Evolutionary conservation across 202 grass and related monocot species (phyloP).

Genomic region (Zoysia matrella): DNA sequence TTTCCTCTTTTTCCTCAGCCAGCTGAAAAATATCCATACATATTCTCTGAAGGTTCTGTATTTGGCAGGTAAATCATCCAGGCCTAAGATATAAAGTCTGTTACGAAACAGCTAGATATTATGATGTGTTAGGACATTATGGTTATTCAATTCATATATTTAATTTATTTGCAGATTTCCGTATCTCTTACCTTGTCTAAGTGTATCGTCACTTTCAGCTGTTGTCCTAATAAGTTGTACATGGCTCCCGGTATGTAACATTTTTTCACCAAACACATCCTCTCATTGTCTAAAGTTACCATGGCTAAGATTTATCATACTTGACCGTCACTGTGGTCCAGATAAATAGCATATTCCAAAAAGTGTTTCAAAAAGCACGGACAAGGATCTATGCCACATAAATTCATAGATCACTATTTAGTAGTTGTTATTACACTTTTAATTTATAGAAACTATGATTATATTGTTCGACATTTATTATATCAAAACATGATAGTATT

Average conservation of each 20-base stretch:
- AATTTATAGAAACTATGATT: no score
- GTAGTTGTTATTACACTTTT: no score
- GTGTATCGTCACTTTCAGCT: conserved; percentile 49
- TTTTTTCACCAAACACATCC: conserved; percentile 17
- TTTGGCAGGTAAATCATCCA: conserved; percentile 54
- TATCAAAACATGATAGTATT: not conserved
- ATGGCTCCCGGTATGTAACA: conserved; percentile 36
- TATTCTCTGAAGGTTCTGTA: conserved; percentile 56
- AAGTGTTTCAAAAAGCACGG: not conserved
- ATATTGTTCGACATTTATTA: no score
- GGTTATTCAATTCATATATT: not conserved
- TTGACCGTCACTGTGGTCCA: no score
- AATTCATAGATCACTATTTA: not conserved
- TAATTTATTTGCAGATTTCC: conserved; percentile 58
- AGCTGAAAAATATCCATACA: conserved; percentile 57
- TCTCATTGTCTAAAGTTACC: not conserved
- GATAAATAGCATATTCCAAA: not conserved
- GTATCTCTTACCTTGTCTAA: conserved; percentile 61
- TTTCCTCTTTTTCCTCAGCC: conserved; percentile 49
- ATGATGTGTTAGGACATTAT: no score
- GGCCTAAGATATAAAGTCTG: no score
- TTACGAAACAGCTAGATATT: not conserved
- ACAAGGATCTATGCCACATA: not conserved
- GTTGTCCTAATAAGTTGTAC: conserved; percentile 62
- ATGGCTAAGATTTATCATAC: no score